Conservation (phyloP, 129 eudicot species). For the Mikania micrantha region DNA sequence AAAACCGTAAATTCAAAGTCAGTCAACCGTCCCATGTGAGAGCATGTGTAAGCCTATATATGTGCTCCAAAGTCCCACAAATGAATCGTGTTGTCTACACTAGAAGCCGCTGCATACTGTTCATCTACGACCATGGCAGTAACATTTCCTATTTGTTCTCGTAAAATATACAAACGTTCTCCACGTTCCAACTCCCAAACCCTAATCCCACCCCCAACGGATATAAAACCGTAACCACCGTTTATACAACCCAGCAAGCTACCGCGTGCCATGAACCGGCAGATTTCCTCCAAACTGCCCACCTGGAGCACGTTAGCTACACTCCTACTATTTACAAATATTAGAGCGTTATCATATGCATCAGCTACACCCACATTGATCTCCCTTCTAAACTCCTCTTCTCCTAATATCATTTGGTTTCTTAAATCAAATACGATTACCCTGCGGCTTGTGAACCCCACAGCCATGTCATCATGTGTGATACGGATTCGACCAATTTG, state of each 20-base stretch:
- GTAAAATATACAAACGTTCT: conserved; percentile 36
- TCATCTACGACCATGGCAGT: conserved; percentile 47
- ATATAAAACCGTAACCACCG: conserved; percentile 40
- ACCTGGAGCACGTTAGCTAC: conserved; percentile 43
- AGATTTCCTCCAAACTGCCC: conserved; percentile 38
- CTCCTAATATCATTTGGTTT: conserved; percentile 48
- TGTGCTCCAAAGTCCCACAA: conserved; percentile 67
- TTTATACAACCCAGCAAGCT: conserved; percentile 55
- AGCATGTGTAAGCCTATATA: conserved; percentile 3
- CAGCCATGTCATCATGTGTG: conserved; percentile 42
- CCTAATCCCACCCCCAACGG: conserved; percentile 43
- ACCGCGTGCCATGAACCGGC: conserved; percentile 48
- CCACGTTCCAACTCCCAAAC: conserved; percentile 68
- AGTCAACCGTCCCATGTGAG: too few species aligned
- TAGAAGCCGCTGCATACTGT: conserved; percentile 45
- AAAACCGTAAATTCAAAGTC: too few species aligned
- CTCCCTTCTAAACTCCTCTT: conserved; percentile 37
- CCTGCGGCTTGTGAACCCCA: conserved; percentile 60
- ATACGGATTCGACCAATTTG: conserved; percentile 68
- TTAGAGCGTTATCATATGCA: conserved; percentile 33
- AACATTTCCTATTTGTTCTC: conserved; percentile 55
- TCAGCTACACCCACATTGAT: conserved; percentile 54
- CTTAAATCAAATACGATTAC: conserved; percentile 48
- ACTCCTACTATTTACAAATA: conserved; percentile 53
- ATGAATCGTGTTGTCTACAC: conserved; percentile 53